phyloP scores from a whole-genome alignment of 306 rosid species.

The Prunus fruticosa region DNA sequence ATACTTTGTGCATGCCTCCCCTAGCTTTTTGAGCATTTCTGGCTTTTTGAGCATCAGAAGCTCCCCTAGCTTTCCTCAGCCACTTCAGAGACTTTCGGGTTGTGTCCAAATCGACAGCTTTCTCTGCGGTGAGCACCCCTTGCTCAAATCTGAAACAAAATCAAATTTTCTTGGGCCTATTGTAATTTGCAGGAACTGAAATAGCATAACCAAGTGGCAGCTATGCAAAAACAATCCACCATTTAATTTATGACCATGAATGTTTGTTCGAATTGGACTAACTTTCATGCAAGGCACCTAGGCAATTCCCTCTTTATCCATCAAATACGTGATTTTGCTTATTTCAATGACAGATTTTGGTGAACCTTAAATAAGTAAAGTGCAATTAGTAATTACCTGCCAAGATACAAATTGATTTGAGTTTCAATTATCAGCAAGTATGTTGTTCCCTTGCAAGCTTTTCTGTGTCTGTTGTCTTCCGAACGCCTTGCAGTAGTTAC shows the following conservation, averaged over 20 bases:
- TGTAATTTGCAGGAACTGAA: background rate
- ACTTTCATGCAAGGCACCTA: no score
- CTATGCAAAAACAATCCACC: background rate
- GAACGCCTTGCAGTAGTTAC: background rate
- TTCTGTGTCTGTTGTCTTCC: background rate
- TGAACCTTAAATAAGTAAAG: no score
- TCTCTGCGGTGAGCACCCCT: background rate
- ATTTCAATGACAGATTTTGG: no score
- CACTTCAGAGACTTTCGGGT: constrained; percentile 4
- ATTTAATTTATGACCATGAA: no score
- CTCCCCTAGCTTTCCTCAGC: constrained; percentile 11
- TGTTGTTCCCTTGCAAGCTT: background rate
- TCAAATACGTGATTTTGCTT: no score
- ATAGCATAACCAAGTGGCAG: background rate
- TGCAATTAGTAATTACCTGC: background rate
- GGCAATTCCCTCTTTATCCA: no score
- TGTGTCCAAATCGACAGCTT: background rate
- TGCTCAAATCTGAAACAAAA: constrained; percentile 2
- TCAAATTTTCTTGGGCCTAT: background rate
- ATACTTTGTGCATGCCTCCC: constrained; percentile 5
- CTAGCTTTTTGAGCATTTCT: background rate
- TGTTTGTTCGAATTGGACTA: no score
- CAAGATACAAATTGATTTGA: background rate
- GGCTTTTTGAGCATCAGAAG: background rate
- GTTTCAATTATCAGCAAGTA: constrained; percentile 8